Base-by-base conservation (phyloP, 2,329 filamentous ascomycete genomes). In the Exophiala sp. region DNA sequence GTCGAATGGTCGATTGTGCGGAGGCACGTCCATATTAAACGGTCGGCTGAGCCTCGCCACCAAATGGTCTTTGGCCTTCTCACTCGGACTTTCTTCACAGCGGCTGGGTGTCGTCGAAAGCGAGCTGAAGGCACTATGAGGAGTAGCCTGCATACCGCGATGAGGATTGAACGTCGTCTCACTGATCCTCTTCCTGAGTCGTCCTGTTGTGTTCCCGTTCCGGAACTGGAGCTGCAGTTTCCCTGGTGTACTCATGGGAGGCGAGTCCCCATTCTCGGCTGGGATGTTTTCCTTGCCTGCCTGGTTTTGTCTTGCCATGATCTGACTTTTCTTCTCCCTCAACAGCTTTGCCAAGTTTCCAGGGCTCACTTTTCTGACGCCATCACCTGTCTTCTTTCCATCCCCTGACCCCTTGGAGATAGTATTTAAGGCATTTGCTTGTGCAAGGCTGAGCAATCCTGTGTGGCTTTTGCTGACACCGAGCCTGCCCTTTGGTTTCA, bases 1-100 rank as follows among this genome's bases (percentile, higher is more conserved):
- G 48, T 59, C 57, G 32, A 58, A 59, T 11, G 57, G 55, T 16
- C 57, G 48, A 32, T 59, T 59, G n/a, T 53, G 43, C n/a, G 52
- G 43, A 18, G 55, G 55, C 2, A 56, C 53, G 27, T 60, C 55
- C 58, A 60, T 58, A 18, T 60, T 52, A 42, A 59, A 61, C 1
- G 58, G 57, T 24, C 57, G 53, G 44, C 55, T 59, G 13, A 61
- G 52, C 24, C 58, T 43, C 3, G 58, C 53, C 2, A 53, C 53
- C 4, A 61, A 38, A 18, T 48, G 52, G 10, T 53, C 23, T 22
- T 58, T 60, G 44, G 45, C 46, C 29, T 50, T 47, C 38, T 58
- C 53, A 16, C 49, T 54, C 1, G 56, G 56, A 38, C 58, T 60
- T 29, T 56, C 58, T n/a, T 53, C 43, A 14, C 39, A 46, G 10